Evolutionary conservation across 495 filamentous ascomycete genomes (phyloP).

Genomic region (Tetracladium setigerum): DNA sequence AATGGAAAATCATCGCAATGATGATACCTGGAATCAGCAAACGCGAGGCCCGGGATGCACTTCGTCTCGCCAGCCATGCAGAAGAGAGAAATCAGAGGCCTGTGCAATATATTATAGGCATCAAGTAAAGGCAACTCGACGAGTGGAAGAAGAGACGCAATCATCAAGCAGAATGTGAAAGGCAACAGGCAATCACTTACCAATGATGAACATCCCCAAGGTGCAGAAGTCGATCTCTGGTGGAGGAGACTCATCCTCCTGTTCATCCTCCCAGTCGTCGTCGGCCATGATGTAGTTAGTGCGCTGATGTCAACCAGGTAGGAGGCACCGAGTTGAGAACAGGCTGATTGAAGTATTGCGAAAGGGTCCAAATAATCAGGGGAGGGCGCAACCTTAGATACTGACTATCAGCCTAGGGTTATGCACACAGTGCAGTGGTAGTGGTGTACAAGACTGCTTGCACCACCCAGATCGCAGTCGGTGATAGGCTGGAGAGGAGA

Average conservation of each 20-base stretch:
- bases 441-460: background rate
- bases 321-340: background rate
- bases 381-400: too few relatives aligned
- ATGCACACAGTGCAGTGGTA: background rate
- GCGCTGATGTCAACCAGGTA: background rate
- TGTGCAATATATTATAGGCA: too few relatives aligned
- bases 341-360: background rate
- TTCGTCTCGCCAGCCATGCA: too few relatives aligned
- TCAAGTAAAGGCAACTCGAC: too few relatives aligned
- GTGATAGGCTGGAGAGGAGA: too few relatives aligned
- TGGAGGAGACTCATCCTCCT: conserved; percentile 5
- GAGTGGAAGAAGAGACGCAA: too few relatives aligned
- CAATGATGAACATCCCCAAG: conserved; percentile 93
- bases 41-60: too few relatives aligned
- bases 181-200: conserved; percentile 37
- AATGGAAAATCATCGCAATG: too few relatives aligned
- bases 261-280: conserved; percentile 6
- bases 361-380: too few relatives aligned
- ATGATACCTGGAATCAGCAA: too few relatives aligned
- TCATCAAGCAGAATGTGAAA: conserved; percentile 1
- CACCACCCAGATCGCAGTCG: too few relatives aligned
- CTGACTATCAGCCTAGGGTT: background rate
- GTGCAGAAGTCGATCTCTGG: conserved; percentile 72
- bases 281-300: background rate
- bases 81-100: too few relatives aligned